Evolutionary conservation across 495 filamentous ascomycete genomes (phyloP), one percentile per base, ranked within the genome.

Genomic region (Penicillium nucicola): DNA sequence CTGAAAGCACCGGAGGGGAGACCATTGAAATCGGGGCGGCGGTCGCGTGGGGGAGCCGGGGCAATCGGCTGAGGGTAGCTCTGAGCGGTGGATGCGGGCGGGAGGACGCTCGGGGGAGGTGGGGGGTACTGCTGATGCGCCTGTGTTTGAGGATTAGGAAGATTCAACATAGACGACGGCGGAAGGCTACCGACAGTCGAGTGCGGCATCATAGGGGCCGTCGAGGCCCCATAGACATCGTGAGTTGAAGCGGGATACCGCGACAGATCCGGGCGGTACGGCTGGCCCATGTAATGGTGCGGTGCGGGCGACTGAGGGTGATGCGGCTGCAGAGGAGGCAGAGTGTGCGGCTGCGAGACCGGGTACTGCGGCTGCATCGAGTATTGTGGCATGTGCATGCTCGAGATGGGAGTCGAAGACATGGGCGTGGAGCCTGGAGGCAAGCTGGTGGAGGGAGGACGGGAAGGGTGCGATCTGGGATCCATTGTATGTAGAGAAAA

Each of bases 61-160:
- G 86, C 86, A 58, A 87, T 87, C 11, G 84, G 80, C 69, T 87
- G 84, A 19, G 85, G 85, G 55, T 87, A 85, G 17, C 78, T 80
- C 56, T 84, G 79, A 17, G 84, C 81, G 30, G 75, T 77, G 13
- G 84, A 82, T 17, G 84, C 73, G 64, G 85, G 81, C 31, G 84
- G 77, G 71, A 87, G 71, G 74, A 87, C 82, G 28, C 75, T 79
- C 25, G 78, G 75, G n/a, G 82, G 78, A 1, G 81, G 77, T 44
- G 81, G 75, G 55, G 85, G 87, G 19, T 72, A 76, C 62, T 80
- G 81, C 50, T 67, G 71, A 51, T 80, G 79, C 34, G 71, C 76
- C 67, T 85, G 73, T 49, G 67, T 67, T 52, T 76, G 75, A 53
- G 77, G 79, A 38, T 72, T 75, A 62, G 75, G 59, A 51, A 45